A percentile compares a stretch with the other conserved stretches of the same genome.
These are phyloP conservation scores for Fragilaria radians DNA, from an alignment of 108 stramenopile species.

Conservation along the genomic window DNA sequence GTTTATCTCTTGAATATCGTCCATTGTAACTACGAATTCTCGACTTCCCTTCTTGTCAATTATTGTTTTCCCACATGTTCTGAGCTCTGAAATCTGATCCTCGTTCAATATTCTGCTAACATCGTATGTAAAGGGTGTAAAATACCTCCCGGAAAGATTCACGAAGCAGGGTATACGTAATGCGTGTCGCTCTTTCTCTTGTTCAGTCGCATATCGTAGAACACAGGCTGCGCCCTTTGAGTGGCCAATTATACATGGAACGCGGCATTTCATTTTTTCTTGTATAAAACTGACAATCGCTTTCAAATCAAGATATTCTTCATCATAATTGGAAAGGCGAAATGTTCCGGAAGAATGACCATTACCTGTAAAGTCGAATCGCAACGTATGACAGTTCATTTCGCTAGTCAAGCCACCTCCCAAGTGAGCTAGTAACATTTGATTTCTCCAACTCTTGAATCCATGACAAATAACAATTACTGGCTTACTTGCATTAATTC, in stretches of 20 bases:
- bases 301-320: slow-evolving; percentile 18
- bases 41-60: background rate
- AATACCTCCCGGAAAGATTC: slow-evolving; percentile 23
- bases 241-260: slow-evolving; percentile 28
- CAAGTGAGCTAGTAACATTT: slow-evolving; percentile 25
- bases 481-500: slow-evolving; percentile 12
- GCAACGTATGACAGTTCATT: slow-evolving; percentile 19
- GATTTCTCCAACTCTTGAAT: slow-evolving; percentile 29
- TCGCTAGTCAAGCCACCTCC: slow-evolving; percentile 12
- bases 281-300: slow-evolving; percentile 19
- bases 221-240: slow-evolving; percentile 21
- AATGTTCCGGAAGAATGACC: slow-evolving; percentile 28
- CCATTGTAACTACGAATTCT: background rate
- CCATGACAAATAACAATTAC: slow-evolving; percentile 36
- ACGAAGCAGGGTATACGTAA: slow-evolving; percentile 12
- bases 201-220: slow-evolving; percentile 17
- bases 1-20: background rate
- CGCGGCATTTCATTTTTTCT: slow-evolving; percentile 14
- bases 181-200: slow-evolving; percentile 5
- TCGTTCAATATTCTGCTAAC: slow-evolving; percentile 3
- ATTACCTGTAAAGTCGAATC: slow-evolving; percentile 41
- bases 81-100: background rate
- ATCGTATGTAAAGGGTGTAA: slow-evolving; percentile 1
- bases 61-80: background rate
- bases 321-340: slow-evolving; percentile 8